A percentile compares a stretch with the other conserved stretches of the same genome.
These are phyloP conservation scores for Suhomyces emberorum DNA, from an alignment of 805 yeast genomes.

Conservation along the genomic window DNA sequence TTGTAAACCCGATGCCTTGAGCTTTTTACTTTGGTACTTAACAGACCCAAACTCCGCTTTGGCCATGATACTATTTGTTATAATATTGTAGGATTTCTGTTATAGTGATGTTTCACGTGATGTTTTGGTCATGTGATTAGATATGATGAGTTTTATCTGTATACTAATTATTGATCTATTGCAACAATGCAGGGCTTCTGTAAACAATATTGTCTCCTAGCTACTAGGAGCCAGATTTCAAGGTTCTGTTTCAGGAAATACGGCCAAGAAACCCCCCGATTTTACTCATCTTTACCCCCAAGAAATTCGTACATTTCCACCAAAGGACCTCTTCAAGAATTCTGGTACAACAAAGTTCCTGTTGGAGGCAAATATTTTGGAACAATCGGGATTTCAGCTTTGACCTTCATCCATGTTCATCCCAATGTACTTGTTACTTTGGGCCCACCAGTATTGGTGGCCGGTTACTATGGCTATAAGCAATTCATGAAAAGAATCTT, in stretches of 20 bases:
- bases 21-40: conserved; percentile 67
- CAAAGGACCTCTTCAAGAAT: conserved; percentile 18
- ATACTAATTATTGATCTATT: too few species aligned
- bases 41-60: conserved; percentile 45
- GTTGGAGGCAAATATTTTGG: conserved; percentile 26
- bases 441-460: conserved; percentile 35
- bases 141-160: too few species aligned
- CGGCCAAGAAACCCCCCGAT: too few species aligned
- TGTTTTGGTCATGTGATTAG: not conserved
- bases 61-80: conserved; percentile 17
- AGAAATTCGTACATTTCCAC: conserved; percentile 29
- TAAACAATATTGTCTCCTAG: too few species aligned
- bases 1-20: conserved; percentile 83
- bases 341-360: conserved; percentile 28
- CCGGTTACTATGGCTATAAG: conserved; percentile 21
- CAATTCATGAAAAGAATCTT: conserved; percentile 12
- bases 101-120: not conserved
- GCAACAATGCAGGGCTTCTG: too few species aligned
- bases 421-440: conserved; percentile 34
- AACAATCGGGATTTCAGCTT: conserved; percentile 22
- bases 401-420: conserved; percentile 31
- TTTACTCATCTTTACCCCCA: conserved; percentile 23
- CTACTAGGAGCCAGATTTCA: too few species aligned
- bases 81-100: too few species aligned
- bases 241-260: too few species aligned